Base-by-base conservation (phyloP, 306 rosid species). In the Pyrus communis region DNA sequence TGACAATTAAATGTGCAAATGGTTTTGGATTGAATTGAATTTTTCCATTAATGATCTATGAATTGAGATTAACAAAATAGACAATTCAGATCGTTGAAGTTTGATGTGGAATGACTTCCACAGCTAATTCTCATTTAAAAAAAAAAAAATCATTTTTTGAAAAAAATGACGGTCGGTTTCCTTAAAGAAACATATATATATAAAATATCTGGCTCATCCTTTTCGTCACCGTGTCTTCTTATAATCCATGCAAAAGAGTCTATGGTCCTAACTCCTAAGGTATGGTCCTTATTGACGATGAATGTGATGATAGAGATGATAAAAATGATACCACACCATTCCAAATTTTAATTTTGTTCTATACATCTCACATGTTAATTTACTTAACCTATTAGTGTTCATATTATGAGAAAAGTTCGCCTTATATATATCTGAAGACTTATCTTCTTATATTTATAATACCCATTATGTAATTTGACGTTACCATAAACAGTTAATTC, bases 151-250 rank as follows among this genome's bases (percentile, higher is more conserved):
- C 27, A 25, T 25, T 25, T 25, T 25, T 25, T 25, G 27, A 25
- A 25, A 25, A 33, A 33, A 33, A 33, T 33, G 38, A 4, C 5
- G 38, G 6, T 33, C 38, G 8, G 7, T 33, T 33, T 33, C 38
- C 38, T 5, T 33, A 33, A 33, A 33, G 8, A 33, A 31, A 31
- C 10, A 27, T 6, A 61, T 63, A 30, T 2, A 30, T 4, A n/a
- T n/a, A n/a, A n/a, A 22, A 31, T 23, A 57, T 77, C 22, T 40
- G 33, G 38, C 66, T 57, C 61, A 49, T 67, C 45, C 28, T 49
- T 77, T 46, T 66, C 45, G 4, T 71, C 70, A 4, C 28, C 73
- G 86, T 77, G 91, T 86, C 89, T 78, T 77, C 65, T 79, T 79
- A 78, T 61, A 51, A 71, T 74, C 80, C 87, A 81, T 72, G 46